Evolutionary conservation across 495 filamentous ascomycete species (phyloP).

Genomic region (Coniosporium apollinis): DNA sequence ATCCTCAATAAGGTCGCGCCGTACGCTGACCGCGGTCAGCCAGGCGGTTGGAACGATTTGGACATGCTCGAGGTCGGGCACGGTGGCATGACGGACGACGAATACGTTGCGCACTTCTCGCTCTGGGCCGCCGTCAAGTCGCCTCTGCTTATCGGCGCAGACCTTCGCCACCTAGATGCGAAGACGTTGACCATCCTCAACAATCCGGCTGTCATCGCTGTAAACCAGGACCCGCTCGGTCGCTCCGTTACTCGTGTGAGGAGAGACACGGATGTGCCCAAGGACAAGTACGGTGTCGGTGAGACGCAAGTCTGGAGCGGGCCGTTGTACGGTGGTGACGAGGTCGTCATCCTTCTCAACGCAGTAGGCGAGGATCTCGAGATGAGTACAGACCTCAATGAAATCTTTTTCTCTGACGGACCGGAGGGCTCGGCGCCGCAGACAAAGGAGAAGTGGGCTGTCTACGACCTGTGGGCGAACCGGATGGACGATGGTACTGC

Average conservation of each 20-base stretch:
- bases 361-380: conserved; percentile 22
- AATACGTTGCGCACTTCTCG: conserved; percentile 33
- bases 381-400: conserved; percentile 34
- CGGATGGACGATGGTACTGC: too few species aligned
- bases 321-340: conserved; percentile 28
- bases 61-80: conserved; percentile 20
- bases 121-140: conserved; percentile 42
- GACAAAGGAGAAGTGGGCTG: conserved; percentile 28
- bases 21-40: conserved; percentile 23
- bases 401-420: conserved; percentile 34
- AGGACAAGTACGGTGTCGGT: conserved; percentile 20
- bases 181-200: conserved; percentile 25
- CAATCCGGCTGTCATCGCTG: conserved; percentile 34
- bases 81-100: neutral
- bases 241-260: conserved; percentile 19
- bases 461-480: conserved; percentile 39
- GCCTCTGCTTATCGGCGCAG: conserved; percentile 35
- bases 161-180: conserved; percentile 22
- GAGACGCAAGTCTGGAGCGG: conserved; percentile 35
- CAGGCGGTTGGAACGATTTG: conserved; percentile 27
- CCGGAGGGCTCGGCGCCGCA: conserved; percentile 24
- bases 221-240: conserved; percentile 37
- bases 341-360: conserved; percentile 34
- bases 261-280: conserved; percentile 6
- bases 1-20: conserved; percentile 23